A percentile compares a stretch with the other conserved stretches of the same genome.
phyloP scores from a whole-genome alignment of 2,329 filamentous ascomycete genomes.

The Ampelomyces quisqualis region DNA sequence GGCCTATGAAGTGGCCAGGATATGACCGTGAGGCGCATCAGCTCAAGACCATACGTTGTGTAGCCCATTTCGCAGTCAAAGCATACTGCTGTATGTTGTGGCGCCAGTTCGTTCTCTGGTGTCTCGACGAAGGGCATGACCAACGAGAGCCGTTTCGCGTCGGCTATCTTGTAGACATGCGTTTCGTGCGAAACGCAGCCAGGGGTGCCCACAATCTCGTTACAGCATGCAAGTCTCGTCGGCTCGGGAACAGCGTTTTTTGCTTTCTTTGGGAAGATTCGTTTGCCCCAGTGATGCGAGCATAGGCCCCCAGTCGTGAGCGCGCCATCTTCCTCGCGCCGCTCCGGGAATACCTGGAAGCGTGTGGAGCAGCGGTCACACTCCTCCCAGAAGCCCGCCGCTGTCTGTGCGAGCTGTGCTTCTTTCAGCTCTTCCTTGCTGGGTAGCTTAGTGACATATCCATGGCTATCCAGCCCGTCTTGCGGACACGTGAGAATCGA shows the following conservation, averaged over 20 bases:
- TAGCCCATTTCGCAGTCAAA: conserved; percentile 99
- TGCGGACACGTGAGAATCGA: conserved; percentile 63
- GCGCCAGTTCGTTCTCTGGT: conserved; percentile 59
- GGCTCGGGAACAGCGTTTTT: conserved; percentile 55
- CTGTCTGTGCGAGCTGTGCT: conserved; percentile 64
- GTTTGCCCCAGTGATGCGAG: conserved; percentile 75
- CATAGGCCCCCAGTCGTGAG: conserved; percentile 77
- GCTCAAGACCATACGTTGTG: conserved; percentile 81
- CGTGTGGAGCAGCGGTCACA: conserved; percentile 84
- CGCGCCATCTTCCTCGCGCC: conserved; percentile 72
- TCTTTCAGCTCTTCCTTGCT: conserved; percentile 64
- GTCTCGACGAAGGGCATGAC: conserved; percentile 80
- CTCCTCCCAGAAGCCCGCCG: conserved; percentile 75
- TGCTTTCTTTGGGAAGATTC: conserved; percentile 55
- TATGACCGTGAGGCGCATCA: conserved; percentile 85
- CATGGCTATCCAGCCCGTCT: conserved; percentile 62
- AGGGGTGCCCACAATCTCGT: conserved; percentile 69
- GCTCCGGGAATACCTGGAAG: conserved; percentile 89
- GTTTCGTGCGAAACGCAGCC: conserved; percentile 72
- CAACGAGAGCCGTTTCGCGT: conserved; percentile 72
- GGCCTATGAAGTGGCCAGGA: conserved; percentile 77
- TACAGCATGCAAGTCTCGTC: conserved; percentile 76
- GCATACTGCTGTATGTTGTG: conserved; percentile 62
- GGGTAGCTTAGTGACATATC: conserved; percentile 73
- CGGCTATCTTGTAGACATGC: conserved; percentile 85